Base-by-base conservation (phyloP, 257 asterid species). In the Petrea volubilis region DNA sequence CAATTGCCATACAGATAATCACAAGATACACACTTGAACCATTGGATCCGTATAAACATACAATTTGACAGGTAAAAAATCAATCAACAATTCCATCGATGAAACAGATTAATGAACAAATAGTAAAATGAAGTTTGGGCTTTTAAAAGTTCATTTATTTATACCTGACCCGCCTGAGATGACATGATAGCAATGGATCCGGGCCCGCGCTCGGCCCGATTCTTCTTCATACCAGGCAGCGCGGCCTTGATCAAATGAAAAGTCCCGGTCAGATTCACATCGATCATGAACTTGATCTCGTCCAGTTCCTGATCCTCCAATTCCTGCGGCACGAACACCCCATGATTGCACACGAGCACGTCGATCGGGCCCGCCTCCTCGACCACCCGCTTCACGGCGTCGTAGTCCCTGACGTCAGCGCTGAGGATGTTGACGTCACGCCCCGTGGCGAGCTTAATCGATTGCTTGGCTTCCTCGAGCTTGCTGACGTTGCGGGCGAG, bases 91-190 rank as follows among this genome's bases (percentile, higher is more conserved):
- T 20, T 6, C 27, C 17, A 67, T 33, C 25, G 27, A 47, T 9
- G 31, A 1, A 25, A 33, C 6, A 33, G 38, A 44, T 40, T 10
- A 3, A 13, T 13, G 20, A 44, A 44, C 20, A 7, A 40, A 40
- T 11, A n/a, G 38, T 2, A 17, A 46, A 73, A 78, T 33, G 14
- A 40, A 12, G 34, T 40, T 17, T 55, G 28, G 44, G 49, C 34
- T 60, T 23, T 40, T 23, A 2, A 43, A 0, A 52, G 17, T 13
- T 6, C 0, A 23, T 13, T 2, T 0, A 29, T 11, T 36, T 1
- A 55, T 69, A 95, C 97, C 97, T 95, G 99, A 57, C 99, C 99
- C 4, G 97, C 98, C 84, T 95, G 99, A 12, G 98, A 92, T 15
- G 98, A 95, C 97, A 95, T 87, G 60, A 95, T 75, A 7, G 97